phyloP scores from a whole-genome alignment of 495 filamentous ascomycete genomes.

The Penicillium flavigenum region DNA sequence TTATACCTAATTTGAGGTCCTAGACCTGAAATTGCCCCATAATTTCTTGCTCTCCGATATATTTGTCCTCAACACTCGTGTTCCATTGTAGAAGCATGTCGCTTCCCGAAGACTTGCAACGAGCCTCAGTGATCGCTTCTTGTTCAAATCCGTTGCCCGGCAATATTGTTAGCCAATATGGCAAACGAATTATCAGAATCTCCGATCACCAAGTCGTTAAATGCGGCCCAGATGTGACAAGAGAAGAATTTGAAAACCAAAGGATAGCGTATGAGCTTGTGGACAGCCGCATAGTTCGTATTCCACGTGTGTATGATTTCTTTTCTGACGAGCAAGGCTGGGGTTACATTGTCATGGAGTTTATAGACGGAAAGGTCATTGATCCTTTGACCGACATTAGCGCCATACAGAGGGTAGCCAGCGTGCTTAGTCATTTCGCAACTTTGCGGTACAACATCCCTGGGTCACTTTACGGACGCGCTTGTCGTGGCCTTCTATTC shows the following conservation, averaged over 20 bases:
- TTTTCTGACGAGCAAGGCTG: constrained; percentile 22
- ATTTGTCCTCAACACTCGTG: too few relatives aligned
- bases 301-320: constrained; percentile 33
- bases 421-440: constrained; percentile 28
- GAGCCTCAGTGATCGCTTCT: background rate
- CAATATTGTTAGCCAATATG: background rate
- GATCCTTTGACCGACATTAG: constrained; percentile 23
- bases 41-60: too few relatives aligned
- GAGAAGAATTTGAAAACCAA: constrained; percentile 33
- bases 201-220: constrained; percentile 22
- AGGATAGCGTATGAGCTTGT: constrained; percentile 29
- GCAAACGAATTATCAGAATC: background rate
- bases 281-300: constrained; percentile 29
- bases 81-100: background rate
- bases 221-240: constrained; percentile 26
- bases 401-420: constrained; percentile 18
- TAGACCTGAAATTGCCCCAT: too few relatives aligned
- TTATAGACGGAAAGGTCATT: constrained; percentile 28
- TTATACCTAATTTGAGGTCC: too few relatives aligned
- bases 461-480: constrained; percentile 20
- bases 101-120: background rate
- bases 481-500: constrained; percentile 8
- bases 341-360: constrained; percentile 39
- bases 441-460: constrained; percentile 18
- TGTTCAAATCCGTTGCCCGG: background rate